phyloP scores from a whole-genome alignment of 169 alveolate genomes.

The Eimeria acervulina region DNA sequence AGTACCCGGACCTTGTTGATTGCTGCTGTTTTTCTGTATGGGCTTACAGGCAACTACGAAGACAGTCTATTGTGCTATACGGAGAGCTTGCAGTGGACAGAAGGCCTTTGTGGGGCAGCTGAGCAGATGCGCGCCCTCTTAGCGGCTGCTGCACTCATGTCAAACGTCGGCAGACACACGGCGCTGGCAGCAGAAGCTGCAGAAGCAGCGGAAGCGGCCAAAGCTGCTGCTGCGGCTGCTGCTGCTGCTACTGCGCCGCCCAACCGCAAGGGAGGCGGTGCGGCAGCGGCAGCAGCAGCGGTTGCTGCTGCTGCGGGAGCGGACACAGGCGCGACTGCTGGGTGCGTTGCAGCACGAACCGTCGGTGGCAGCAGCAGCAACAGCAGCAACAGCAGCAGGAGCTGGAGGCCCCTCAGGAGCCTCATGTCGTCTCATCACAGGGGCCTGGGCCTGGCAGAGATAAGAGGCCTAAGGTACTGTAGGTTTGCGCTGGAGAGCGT shows the following conservation, averaged over 20 bases:
- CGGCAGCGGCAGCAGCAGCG: constrained; percentile 56
- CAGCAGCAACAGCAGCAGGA: constrained; percentile 56
- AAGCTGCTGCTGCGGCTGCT: constrained; percentile 60
- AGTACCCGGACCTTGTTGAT: neutral
- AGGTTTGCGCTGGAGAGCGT: constrained; percentile 76
- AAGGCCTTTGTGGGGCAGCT: constrained; percentile 57
- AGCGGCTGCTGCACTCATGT: constrained; percentile 60
- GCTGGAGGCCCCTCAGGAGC: constrained; percentile 72
- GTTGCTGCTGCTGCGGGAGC: neutral
- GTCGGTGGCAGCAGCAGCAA: constrained; percentile 44
- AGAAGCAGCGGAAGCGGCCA: constrained; percentile 55
- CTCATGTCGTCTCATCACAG: constrained; percentile 35
- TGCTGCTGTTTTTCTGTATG: neutral
- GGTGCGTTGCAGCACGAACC: neutral
- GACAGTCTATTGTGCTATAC: constrained; percentile 61
- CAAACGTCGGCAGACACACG: constrained; percentile 60
- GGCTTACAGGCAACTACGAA: constrained; percentile 65
- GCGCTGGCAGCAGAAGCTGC: constrained; percentile 74
- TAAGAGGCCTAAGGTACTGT: constrained; percentile 46
- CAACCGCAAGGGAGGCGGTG: constrained; percentile 62
- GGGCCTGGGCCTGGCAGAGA: constrained; percentile 19
- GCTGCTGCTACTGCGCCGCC: constrained; percentile 3
- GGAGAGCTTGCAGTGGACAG: constrained; percentile 65
- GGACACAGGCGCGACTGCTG: neutral
- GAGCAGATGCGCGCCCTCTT: constrained; percentile 33